These are phyloP conservation scores for Scenedesmus sp. DNA, from an alignment of 163 green algal genomes.

Conservation along the genomic window DNA sequence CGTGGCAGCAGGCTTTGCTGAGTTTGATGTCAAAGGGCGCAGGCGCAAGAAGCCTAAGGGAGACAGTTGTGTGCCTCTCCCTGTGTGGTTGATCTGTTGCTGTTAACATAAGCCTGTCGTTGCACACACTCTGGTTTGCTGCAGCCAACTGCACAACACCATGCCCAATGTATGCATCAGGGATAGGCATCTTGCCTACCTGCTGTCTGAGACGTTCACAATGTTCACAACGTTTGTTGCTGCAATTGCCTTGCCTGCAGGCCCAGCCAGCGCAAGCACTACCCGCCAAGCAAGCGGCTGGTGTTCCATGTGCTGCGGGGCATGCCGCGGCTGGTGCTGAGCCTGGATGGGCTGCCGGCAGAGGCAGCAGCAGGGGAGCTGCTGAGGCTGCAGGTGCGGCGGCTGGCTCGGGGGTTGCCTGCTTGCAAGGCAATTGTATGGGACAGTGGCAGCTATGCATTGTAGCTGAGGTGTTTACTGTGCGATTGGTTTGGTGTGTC, in stretches of 20 bases:
- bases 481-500: background rate
- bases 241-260: conserved; percentile 33
- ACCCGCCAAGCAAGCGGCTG: conserved; percentile 63
- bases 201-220: background rate
- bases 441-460: too few species aligned
- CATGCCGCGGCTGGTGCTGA: conserved; percentile 78
- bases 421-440: too few species aligned
- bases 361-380: conserved; percentile 79
- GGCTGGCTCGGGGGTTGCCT: background rate
- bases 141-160: background rate
- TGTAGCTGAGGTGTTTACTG: background rate
- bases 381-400: conserved; percentile 9
- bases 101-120: background rate
- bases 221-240: background rate
- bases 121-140: background rate
- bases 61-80: conserved; percentile 39
- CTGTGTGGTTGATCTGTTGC: background rate
- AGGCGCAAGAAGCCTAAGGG: conserved; percentile 66
- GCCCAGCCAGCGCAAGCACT: conserved; percentile 68
- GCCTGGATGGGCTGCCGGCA: conserved; percentile 64
- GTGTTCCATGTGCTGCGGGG: conserved; percentile 76
- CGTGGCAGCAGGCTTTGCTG: conserved; percentile 56
- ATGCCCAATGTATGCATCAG: too few species aligned
- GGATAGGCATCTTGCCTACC: too few species aligned
- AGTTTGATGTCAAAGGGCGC: background rate